phyloP scores from a whole-genome alignment of 2,329 filamentous ascomycete species.

The Alternaria novae-zelandiae region DNA sequence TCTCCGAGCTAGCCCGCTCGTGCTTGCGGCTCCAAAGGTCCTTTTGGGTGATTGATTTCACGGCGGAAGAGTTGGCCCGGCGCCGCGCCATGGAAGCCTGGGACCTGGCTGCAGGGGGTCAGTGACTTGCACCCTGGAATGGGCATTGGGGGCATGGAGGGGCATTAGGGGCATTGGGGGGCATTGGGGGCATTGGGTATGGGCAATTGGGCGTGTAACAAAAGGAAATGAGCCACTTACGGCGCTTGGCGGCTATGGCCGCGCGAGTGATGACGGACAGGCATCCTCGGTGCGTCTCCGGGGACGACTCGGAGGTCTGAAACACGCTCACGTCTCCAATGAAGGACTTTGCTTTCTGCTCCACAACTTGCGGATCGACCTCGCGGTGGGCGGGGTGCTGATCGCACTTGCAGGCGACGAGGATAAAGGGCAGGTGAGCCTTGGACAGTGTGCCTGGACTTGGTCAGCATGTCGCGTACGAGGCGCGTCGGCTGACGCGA shows the following conservation, averaged over 20 bases:
- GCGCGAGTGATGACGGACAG: constrained; percentile 77
- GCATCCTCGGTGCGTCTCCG: constrained; percentile 76
- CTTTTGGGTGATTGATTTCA: constrained; percentile 49
- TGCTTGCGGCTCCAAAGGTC: constrained; percentile 50
- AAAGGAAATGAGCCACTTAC: constrained; percentile 58
- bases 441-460: constrained; percentile 73
- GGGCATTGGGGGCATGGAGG: neutral
- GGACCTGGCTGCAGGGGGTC: constrained; percentile 34
- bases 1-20: constrained; percentile 56
- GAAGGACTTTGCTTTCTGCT: constrained; percentile 66
- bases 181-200: neutral
- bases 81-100: constrained; percentile 49
- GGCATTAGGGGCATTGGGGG: neutral
- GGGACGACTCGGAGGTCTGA: constrained; percentile 72
- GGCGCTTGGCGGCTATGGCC: constrained; percentile 70
- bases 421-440: constrained; percentile 74
- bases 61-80: constrained; percentile 54
- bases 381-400: constrained; percentile 72
- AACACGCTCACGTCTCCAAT: constrained; percentile 72
- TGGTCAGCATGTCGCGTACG: constrained; percentile 24
- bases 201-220: neutral
- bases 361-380: constrained; percentile 72
- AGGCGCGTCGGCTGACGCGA: neutral
- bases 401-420: constrained; percentile 92
- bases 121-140: constrained; percentile 18